These are phyloP conservation scores for Geotrichum fermentans DNA, from an alignment of 1,139 yeast genomes.

Conservation along the genomic window DNA sequence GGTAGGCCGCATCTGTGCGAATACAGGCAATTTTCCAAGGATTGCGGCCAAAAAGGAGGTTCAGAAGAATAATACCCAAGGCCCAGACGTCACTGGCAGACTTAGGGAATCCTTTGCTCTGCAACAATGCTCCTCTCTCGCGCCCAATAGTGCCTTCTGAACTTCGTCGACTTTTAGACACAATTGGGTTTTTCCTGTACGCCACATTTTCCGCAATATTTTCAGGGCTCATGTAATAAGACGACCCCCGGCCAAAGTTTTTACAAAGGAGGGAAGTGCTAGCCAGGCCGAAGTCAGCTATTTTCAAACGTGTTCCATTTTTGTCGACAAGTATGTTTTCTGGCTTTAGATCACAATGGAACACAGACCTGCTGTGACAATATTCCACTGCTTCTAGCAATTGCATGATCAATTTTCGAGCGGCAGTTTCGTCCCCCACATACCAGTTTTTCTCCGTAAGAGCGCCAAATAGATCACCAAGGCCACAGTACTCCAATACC, in stretches of 20 bases:
- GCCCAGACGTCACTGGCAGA: slow-evolving; percentile 68
- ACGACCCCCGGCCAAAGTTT: slow-evolving; percentile 77
- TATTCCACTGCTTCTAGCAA: slow-evolving; percentile 65
- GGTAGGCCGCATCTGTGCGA: slow-evolving; percentile 8
- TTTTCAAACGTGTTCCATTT: slow-evolving; percentile 50
- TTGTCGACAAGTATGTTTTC: slow-evolving; percentile 74
- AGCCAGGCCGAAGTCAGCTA: slow-evolving; percentile 87
- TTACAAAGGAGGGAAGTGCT: slow-evolving; percentile 31
- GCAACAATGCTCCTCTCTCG: background rate
- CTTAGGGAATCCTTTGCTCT: slow-evolving; percentile 17
- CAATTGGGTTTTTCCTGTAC: slow-evolving; percentile 3
- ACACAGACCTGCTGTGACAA: slow-evolving; percentile 63
- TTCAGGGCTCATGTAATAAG: slow-evolving; percentile 92
- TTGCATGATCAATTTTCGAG: slow-evolving; percentile 71
- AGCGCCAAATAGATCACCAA: slow-evolving; percentile 65
- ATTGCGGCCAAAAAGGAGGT: slow-evolving; percentile 78
- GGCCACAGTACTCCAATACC: slow-evolving; percentile 74
- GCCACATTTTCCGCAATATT: slow-evolving; percentile 19
- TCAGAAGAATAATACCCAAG: slow-evolving; percentile 72
- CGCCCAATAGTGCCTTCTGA: background rate
- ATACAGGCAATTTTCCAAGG: slow-evolving; percentile 60
- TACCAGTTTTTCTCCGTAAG: slow-evolving; percentile 66
- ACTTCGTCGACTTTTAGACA: background rate
- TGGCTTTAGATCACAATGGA: slow-evolving; percentile 88
- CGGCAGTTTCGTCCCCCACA: slow-evolving; percentile 47